Percentiles rank a stretch among this genome's conserved stretches.
phyloP scores from a whole-genome alignment of 768 basidiomycete species.

The Pisolithus tinctorius region DNA sequence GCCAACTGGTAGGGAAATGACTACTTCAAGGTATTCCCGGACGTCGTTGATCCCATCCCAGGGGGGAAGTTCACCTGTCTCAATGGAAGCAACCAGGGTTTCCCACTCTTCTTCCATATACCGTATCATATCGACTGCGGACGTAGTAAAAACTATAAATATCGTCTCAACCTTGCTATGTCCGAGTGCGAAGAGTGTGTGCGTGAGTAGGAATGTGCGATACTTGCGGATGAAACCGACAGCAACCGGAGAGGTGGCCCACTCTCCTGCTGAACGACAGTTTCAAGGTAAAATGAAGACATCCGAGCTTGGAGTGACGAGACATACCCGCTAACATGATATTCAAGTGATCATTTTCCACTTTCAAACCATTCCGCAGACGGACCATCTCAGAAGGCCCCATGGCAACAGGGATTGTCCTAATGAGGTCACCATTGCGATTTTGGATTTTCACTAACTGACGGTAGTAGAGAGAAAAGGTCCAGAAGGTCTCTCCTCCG shows the following conservation, averaged over 20 bases:
- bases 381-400: too few relatives aligned
- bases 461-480: constrained; percentile 14
- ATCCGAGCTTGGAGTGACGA: too few relatives aligned
- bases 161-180: neutral
- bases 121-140: constrained; percentile 2
- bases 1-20: neutral
- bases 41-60: constrained; percentile 2
- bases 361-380: too few relatives aligned
- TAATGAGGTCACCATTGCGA: neutral
- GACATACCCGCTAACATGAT: too few relatives aligned
- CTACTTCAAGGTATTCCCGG: constrained; percentile 1
- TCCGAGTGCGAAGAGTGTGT: constrained; percentile 7
- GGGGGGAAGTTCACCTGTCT: constrained; percentile 2
- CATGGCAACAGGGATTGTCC: too few relatives aligned
- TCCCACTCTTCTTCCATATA: constrained; percentile 4
- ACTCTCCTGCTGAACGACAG: too few relatives aligned
- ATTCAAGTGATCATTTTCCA: too few relatives aligned
- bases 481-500: neutral
- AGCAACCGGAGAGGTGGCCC: neutral
- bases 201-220: constrained; percentile 7
- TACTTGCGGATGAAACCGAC: constrained; percentile 4
- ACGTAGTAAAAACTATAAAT: neutral
- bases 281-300: too few relatives aligned
- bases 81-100: neutral
- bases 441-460: constrained; percentile 2